Base-by-base conservation (phyloP, 1,139 yeast genomes). In the Debaryomyces nepalensis region DNA sequence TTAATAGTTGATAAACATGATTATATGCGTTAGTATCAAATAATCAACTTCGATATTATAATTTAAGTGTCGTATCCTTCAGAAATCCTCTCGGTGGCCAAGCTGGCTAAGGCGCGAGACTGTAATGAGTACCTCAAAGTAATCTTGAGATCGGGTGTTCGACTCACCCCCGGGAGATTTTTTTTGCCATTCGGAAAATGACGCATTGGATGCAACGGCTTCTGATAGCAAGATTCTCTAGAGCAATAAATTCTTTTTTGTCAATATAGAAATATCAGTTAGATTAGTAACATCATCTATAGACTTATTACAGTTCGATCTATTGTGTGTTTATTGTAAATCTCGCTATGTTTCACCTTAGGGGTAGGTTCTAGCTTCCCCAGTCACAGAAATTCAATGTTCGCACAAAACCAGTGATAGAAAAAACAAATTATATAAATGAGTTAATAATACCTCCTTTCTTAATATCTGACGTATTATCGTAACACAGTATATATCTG, bases 101-200 rank as follows among this genome's bases (percentile, higher is more conserved):
- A 81, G 86, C 79, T 81, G 85, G 86, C 75, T 79, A 81, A 79
- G 83, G 85, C 85, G 85, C 82, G 82, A 81, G 87, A 80, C 87
- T 81, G 87, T 81, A 81, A 81, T 71, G 68, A 70, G 59, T 51
- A 49, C 49, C 61, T 59, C 65, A 66, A 58, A 68, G 84, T 70
- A 57, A 82, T 81, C 87, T 81, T 79, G 84, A 80, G 85, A 81
- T 80, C 87, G 86, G 84, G 87, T 76, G 87, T 82, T 82, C 87
- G 86, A 82, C 79, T 81, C 87, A 77, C 87, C 83, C 86, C 82
- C 85, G 77, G 82, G 87, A 81, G 87, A 82, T 51, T 63, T 71
- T 79, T 59, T 67, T 72, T 79, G 58, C 9, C 18, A 9, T 3
- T 14, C 19, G 30, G 30, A 12, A 26, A n/a, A 26, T n/a, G n/a